These are phyloP conservation scores for Septoria petroselini DNA, from an alignment of 2,329 filamentous ascomycete genomes.

Conservation along the genomic window DNA sequence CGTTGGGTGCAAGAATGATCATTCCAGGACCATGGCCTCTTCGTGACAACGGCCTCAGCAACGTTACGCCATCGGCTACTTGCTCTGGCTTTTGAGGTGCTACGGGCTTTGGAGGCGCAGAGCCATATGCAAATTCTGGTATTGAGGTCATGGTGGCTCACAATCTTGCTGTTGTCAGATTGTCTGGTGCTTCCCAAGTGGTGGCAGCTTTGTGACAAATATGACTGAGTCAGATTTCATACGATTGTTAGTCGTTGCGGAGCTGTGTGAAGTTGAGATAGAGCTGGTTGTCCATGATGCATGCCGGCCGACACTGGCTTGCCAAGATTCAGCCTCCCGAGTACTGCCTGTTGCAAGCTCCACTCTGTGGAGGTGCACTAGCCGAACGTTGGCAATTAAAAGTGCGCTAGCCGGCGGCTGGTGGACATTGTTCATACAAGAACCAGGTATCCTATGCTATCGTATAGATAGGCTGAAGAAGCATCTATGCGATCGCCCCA, in stretches of 20 bases:
- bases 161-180: neutral
- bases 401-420: neutral
- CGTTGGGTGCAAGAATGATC: conserved; percentile 23
- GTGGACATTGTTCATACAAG: no score
- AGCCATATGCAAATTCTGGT: conserved; percentile 27
- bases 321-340: neutral
- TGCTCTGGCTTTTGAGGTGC: conserved; percentile 23
- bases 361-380: conserved; percentile 5
- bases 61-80: conserved; percentile 23
- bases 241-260: no score
- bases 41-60: conserved; percentile 24
- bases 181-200: neutral
- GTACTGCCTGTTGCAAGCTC: neutral
- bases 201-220: neutral
- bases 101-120: conserved; percentile 23
- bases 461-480: no score
- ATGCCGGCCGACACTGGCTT: neutral
- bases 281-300: conserved; percentile 6
- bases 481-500: no score
- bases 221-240: neutral
- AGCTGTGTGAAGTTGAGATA: conserved; percentile 5
- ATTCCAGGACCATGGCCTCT: conserved; percentile 27
- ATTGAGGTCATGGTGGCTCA: conserved; percentile 10
- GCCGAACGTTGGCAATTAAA: neutral
- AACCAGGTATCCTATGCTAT: no score